Base-by-base conservation (phyloP, 495 filamentous ascomycete species). In the Hypoxylon trugodes region DNA sequence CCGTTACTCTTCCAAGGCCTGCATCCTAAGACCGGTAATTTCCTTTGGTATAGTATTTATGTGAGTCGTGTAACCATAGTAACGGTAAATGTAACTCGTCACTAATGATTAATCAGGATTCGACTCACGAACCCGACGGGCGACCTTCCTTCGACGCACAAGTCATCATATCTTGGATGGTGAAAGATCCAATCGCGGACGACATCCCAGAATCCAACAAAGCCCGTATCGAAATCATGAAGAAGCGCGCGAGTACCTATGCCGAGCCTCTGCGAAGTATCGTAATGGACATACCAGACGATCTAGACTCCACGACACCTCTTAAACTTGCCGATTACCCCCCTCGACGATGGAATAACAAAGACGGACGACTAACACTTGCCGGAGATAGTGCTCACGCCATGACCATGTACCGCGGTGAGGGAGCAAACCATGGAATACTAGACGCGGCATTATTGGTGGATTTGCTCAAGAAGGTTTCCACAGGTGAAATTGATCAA, bases 391-490 rank as follows among this genome's bases (percentile, higher is more conserved):
- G 84, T 1, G 82, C 83, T 2, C 83, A 87, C 72, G 78, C 84
- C 3, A 87, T 87, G 84, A 84, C 83, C 0, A 85, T 86, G 83
- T 84, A 75, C 58, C 75, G 84, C 25, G 85, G 86, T 4, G 85
- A 88, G 72, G 86, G 79, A 0, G 83, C 82, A 4, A 88, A 88
- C 40, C 83, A 87, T 42, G 83, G 80, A 4, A 81, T 87, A 32
- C 71, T 78, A 13, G 86, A 88, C 65, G 77, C 79, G 4, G 66
- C 72, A 3, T 68, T 76, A 37, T 66, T 87, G 13, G 69, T 73
- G 0, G 73, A 56, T 10, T 73, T 59, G 19, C 50, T 78, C 18
- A 56, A 61, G 13, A 60, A 32, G 12, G 50, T 58, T 1, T 45
- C 55, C n/a, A 40, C 32, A 12, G 69, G 61, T 1, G 8, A 45